These are phyloP conservation scores for Glycine tomentella DNA, from an alignment of 306 rosid genomes.

Conservation along the genomic window DNA sequence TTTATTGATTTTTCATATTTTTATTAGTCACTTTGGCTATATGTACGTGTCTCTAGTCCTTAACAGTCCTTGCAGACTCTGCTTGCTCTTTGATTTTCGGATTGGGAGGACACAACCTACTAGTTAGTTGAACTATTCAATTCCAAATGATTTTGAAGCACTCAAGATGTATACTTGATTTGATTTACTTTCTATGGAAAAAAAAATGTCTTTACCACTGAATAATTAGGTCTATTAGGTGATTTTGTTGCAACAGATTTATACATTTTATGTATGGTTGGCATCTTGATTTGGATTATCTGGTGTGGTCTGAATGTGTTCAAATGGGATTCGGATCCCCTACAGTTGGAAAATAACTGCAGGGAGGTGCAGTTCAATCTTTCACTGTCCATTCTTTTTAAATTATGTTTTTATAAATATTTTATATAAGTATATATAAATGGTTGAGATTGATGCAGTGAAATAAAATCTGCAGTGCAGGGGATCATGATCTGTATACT, in stretches of 20 bases:
- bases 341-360: too few species aligned
- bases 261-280: not conserved
- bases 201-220: not conserved
- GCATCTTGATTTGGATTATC: conserved; percentile 5
- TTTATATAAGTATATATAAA: too few species aligned
- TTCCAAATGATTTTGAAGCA: too few species aligned
- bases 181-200: conserved; percentile 3
- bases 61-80: not conserved
- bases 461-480: too few species aligned
- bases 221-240: conserved; percentile 17
- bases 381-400: too few species aligned
- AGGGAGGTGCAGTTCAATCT: too few species aligned
- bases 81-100: not conserved
- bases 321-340: too few species aligned
- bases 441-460: too few species aligned
- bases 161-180: not conserved
- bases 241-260: conserved; percentile 7
- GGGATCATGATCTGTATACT: too few species aligned
- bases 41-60: not conserved
- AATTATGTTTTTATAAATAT: too few species aligned
- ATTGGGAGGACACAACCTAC: conserved; percentile 1
- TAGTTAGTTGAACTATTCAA: not conserved
- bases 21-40: not conserved
- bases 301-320: not conserved
- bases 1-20: not conserved